phyloP scores from a whole-genome alignment of 2,329 filamentous ascomycete genomes.

The Fusarium haematococcum region DNA sequence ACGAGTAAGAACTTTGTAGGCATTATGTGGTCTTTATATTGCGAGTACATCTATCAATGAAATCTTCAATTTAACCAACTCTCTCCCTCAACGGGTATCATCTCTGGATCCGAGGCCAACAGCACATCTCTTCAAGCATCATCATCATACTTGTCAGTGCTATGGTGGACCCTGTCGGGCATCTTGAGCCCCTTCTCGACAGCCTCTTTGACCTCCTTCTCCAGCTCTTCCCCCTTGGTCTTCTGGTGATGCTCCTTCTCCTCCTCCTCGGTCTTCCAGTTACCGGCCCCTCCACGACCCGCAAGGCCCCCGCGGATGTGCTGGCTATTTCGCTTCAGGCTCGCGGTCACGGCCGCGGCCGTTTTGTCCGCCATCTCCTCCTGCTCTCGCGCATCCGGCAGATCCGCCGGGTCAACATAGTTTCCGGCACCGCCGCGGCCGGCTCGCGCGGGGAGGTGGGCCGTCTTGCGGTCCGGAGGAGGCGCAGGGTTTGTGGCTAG shows the following conservation, averaged over 20 bases:
- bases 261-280: constrained; percentile 55
- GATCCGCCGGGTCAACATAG: constrained; percentile 57
- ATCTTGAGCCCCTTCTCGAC: constrained; percentile 61
- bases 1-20: not conserved
- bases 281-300: constrained; percentile 70
- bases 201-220: constrained; percentile 56
- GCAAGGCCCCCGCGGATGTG: constrained; percentile 35
- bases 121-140: not conserved
- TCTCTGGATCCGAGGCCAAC: not conserved
- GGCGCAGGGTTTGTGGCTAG: constrained; percentile 36
- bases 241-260: constrained; percentile 40
- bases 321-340: constrained; percentile 41
- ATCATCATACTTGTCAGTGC: constrained; percentile 20
- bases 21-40: not conserved
- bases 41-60: not conserved
- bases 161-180: constrained; percentile 59
- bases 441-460: constrained; percentile 53
- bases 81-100: not conserved
- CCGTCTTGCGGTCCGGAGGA: constrained; percentile 41
- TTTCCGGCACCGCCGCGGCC: constrained; percentile 75
- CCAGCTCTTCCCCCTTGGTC: constrained; percentile 52
- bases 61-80: not conserved
- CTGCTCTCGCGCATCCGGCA: constrained; percentile 49
- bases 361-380: constrained; percentile 50
- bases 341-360: constrained; percentile 50